phyloP scores from a whole-genome alignment of 192 early-diverging fungal species.

The Coemansia sp. region DNA sequence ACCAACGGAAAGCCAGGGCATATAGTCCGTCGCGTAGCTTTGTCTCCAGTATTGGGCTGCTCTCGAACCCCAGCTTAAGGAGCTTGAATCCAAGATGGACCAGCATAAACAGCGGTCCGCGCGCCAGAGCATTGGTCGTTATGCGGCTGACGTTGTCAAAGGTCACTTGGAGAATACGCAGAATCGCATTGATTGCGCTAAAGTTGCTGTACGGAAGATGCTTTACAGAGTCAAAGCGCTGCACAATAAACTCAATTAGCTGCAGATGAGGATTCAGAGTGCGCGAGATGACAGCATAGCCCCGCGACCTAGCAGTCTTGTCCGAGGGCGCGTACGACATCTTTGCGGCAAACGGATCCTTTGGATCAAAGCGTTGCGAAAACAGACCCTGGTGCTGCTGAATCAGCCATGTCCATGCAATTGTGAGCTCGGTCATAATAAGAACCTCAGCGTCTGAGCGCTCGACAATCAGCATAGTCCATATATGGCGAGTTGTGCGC shows the following conservation, averaged over 20 bases:
- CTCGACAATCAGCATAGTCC: constrained; percentile 86
- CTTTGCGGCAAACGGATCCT: constrained; percentile 82
- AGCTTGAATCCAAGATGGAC: constrained; percentile 75
- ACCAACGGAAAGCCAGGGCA: constrained; percentile 81
- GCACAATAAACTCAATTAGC: constrained; percentile 85
- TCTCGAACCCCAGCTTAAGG: constrained; percentile 63
- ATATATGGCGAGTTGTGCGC: constrained; percentile 82
- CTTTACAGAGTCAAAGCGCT: constrained; percentile 81
- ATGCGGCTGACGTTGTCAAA: constrained; percentile 53
- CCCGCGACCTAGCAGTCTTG: constrained; percentile 69
- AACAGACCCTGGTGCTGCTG: constrained; percentile 83
- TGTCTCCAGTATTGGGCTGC: constrained; percentile 65
- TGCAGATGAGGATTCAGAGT: constrained; percentile 73
- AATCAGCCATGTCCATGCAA: constrained; percentile 82
- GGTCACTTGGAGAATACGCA: constrained; percentile 80
- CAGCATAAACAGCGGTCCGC: constrained; percentile 80
- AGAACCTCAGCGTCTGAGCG: constrained; percentile 70
- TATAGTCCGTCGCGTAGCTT: constrained; percentile 69
- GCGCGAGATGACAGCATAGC: constrained; percentile 60
- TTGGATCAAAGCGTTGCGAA: constrained; percentile 55
- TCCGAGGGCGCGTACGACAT: constrained; percentile 94
- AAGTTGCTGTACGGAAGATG: constrained; percentile 66
- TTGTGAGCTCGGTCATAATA: constrained; percentile 82
- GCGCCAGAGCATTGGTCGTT: constrained; percentile 70
- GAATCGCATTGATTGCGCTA: constrained; percentile 73